Conservation (phyloP, 176 grass and related monocot genomes). For the Themeda triandra region DNA sequence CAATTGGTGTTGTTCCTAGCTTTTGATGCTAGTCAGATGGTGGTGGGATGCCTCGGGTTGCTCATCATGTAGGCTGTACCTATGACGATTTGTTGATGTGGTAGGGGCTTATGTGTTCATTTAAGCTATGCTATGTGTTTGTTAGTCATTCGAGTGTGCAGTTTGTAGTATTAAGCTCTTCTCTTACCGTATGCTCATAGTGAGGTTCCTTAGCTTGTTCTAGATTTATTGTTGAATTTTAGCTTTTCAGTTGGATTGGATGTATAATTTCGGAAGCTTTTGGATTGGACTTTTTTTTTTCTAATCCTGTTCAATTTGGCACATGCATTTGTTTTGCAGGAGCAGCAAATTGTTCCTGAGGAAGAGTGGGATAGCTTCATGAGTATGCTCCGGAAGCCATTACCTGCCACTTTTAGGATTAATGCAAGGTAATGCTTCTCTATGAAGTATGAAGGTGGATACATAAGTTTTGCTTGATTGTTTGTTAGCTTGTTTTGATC, state of each 20-base stretch:
- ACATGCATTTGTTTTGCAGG: conserved; percentile 42
- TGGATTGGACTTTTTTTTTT: not conserved
- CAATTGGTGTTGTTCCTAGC: not conserved
- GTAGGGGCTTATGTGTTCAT: not conserved
- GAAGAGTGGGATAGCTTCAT: conserved; percentile 87
- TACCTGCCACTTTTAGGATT: conserved; percentile 88
- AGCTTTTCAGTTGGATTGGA: not conserved
- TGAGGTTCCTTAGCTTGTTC: not conserved
- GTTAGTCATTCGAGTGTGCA: not conserved
- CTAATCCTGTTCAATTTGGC: not conserved
- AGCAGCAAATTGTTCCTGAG: conserved; percentile 63
- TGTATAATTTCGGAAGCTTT: not conserved
- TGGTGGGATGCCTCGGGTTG: not conserved
- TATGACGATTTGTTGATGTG: not conserved
- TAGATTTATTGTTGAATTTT: not conserved
- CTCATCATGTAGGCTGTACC: not conserved
- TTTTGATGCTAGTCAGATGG: not conserved
- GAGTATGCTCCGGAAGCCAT: conserved; percentile 62
- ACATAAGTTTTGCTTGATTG: not conserved
- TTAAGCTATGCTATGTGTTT: not conserved
- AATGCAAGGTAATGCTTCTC: conserved; percentile 65
- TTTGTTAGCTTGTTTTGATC: not conserved
- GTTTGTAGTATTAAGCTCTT: not conserved
- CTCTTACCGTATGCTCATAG: not conserved
- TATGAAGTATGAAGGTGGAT: not conserved